These are phyloP conservation scores for Trichophyton rubrum DNA, from an alignment of 2,329 filamentous ascomycete species.

Conservation along the genomic window DNA sequence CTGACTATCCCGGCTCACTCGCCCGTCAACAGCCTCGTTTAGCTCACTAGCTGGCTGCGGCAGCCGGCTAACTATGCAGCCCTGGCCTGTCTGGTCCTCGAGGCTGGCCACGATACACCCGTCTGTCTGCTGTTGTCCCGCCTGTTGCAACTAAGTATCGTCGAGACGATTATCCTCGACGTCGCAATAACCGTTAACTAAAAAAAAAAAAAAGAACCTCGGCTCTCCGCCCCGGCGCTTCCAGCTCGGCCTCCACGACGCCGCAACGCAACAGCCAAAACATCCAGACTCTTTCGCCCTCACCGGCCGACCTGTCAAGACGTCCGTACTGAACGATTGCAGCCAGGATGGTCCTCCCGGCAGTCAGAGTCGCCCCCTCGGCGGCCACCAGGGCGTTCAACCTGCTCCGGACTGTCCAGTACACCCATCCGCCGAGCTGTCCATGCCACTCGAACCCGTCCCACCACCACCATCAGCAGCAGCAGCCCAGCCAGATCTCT, in stretches of 20 bases:
- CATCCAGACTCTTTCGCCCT: too few relatives aligned
- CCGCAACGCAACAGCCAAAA: too few relatives aligned
- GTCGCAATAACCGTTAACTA: neutral
- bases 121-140: too few relatives aligned
- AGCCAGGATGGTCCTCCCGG: conserved; percentile 25
- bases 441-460: conserved; percentile 86
- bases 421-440: conserved; percentile 72
- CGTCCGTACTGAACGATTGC: too few relatives aligned
- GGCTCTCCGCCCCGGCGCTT: neutral
- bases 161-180: neutral
- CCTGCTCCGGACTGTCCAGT: conserved; percentile 79
- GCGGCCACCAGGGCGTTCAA: conserved; percentile 39
- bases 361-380: conserved; percentile 34
- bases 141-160: too few relatives aligned
- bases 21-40: too few relatives aligned
- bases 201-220: neutral
- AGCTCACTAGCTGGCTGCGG: too few relatives aligned
- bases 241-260: neutral
- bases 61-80: too few relatives aligned
- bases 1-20: too few relatives aligned
- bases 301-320: too few relatives aligned
- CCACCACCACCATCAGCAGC: conserved; percentile 57
- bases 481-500: conserved; percentile 20
- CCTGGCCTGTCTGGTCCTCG: too few relatives aligned
- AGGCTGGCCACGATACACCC: too few relatives aligned